Percentiles rank a stretch among this genome's conserved stretches.
Evolutionary conservation across 805 yeast species (phyloP).

Genomic region (Myxozyma nipponensis): DNA sequence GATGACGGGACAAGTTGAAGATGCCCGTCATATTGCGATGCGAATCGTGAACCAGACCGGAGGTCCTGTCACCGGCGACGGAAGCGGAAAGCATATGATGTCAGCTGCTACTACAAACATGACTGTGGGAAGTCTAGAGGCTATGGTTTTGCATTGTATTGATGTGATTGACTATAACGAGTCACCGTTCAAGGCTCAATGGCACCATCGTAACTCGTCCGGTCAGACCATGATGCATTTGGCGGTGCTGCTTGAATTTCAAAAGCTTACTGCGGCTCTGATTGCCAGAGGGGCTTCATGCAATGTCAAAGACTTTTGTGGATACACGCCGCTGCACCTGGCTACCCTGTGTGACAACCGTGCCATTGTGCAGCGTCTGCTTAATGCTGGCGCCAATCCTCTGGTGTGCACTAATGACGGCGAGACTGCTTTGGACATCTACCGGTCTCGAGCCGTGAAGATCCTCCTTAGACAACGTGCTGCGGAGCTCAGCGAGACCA

Average conservation of each 20-base stretch:
- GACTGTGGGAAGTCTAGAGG: constrained; percentile 37
- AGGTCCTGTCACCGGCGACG: constrained; percentile 31
- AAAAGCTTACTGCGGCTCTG: constrained; percentile 57
- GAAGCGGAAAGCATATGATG: too few relatives aligned
- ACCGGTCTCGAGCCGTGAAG: constrained; percentile 10
- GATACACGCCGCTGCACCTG: constrained; percentile 82
- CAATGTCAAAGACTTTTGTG: constrained; percentile 72
- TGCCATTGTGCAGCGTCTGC: constrained; percentile 56
- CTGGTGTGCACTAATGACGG: constrained; percentile 52
- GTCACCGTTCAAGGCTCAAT: constrained; percentile 50
- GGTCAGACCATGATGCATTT: constrained; percentile 89
- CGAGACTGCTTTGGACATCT: constrained; percentile 30
- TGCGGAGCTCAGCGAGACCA: neutral
- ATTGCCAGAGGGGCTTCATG: constrained; percentile 54
- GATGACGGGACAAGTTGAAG: constrained; percentile 94
- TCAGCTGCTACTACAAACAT: constrained; percentile 13
- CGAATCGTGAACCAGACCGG: constrained; percentile 70
- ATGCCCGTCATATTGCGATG: constrained; percentile 89
- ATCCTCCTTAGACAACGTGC: constrained; percentile 5
- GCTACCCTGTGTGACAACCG: constrained; percentile 75
- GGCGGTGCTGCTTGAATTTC: constrained; percentile 72
- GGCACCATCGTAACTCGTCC: constrained; percentile 74
- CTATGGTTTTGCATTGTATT: constrained; percentile 48
- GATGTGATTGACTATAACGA: constrained; percentile 60
- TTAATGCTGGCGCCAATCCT: constrained; percentile 62